Conservation (phyloP, 2,329 filamentous ascomycete genomes). For the Hymenoscyphus fraxineus region DNA sequence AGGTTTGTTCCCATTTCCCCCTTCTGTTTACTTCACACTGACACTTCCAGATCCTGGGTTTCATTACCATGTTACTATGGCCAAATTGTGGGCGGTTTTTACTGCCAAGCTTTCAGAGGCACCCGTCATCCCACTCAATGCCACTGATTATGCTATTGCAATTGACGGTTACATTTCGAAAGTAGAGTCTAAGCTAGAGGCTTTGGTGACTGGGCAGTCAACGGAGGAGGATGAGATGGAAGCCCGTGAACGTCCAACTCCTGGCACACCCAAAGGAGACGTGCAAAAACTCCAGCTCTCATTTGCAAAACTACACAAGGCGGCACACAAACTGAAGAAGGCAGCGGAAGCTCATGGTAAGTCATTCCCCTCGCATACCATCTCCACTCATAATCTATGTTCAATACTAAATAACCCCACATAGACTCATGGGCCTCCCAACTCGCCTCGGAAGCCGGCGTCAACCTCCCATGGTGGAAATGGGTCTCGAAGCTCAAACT, state of each 20-base stretch:
- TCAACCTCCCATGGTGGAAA: conserved; percentile 72
- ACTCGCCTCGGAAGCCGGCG: conserved; percentile 42
- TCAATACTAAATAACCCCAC: not conserved
- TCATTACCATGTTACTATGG: conserved; percentile 55
- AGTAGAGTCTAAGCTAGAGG: conserved; percentile 31
- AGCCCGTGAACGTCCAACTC: conserved; percentile 29
- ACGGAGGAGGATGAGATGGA: conserved; percentile 30
- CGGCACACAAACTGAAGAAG: conserved; percentile 24
- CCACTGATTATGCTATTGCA: conserved; percentile 41
- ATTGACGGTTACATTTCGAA: conserved; percentile 32
- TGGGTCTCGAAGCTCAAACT: conserved; percentile 65
- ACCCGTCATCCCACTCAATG: conserved; percentile 49
- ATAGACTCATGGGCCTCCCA: conserved; percentile 28
- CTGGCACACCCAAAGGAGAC: conserved; percentile 19
- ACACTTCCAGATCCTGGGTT: conserved; percentile 51
- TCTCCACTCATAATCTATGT: not conserved
- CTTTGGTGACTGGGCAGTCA: conserved; percentile 17
- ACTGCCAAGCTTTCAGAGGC: conserved; percentile 47
- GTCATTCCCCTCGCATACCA: not conserved
- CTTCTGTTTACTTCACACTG: not conserved
- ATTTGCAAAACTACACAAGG: conserved; percentile 30
- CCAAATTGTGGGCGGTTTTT: conserved; percentile 50
- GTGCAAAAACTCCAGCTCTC: conserved; percentile 25
- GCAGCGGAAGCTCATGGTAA: conserved; percentile 24
- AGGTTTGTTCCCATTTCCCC: not conserved